phyloP scores from a whole-genome alignment of 345 rosid genomes.

The Heritiera littoralis region DNA sequence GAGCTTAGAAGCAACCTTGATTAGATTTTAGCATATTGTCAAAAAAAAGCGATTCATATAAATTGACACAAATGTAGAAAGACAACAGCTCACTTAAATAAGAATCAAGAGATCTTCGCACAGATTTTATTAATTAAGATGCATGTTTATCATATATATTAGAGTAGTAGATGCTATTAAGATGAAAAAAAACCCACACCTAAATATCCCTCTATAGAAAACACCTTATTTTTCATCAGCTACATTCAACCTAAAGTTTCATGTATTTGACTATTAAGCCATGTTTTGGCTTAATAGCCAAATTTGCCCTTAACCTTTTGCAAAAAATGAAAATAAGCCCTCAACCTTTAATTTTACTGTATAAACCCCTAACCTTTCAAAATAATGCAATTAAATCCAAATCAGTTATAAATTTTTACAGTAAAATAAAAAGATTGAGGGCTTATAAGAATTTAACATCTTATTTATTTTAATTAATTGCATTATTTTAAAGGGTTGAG shows the following conservation, averaged over 20 bases:
- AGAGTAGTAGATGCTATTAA: neutral
- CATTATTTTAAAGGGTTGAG: too few species aligned
- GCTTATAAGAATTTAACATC: too few species aligned
- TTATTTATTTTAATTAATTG: too few species aligned
- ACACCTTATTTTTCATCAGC: neutral
- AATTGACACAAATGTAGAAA: slow-evolving; percentile 11
- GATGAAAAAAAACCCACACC: neutral
- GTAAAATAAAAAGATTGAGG: too few species aligned
- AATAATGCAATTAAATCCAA: too few species aligned
- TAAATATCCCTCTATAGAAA: neutral
- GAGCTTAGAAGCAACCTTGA: slow-evolving; percentile 5
- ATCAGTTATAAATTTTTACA: too few species aligned
- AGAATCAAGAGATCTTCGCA: neutral
- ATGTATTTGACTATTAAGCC: neutral
- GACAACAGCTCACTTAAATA: neutral
- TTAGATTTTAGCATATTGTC: neutral
- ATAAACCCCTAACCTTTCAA: too few species aligned
- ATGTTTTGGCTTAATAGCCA: too few species aligned
- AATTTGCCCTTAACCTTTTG: too few species aligned
- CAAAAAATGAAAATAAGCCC: too few species aligned
- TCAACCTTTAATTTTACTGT: too few species aligned
- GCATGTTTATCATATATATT: neutral
- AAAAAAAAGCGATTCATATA: neutral
- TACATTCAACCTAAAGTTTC: neutral
- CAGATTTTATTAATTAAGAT: neutral